phyloP scores from a whole-genome alignment of 805 yeast species.

The Candida multigemmis region DNA sequence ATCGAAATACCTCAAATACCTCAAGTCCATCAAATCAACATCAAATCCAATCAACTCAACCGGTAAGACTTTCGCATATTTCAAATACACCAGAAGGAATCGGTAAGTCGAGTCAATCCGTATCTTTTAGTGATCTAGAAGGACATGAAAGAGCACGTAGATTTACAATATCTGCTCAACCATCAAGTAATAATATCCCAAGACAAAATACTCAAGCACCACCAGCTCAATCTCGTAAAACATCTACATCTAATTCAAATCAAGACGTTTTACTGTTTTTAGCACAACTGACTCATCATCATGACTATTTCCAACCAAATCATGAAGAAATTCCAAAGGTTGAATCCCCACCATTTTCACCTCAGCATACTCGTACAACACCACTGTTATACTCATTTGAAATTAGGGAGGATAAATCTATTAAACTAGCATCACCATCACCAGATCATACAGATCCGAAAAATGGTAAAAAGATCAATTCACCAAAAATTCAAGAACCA shows the following conservation, averaged over 20 bases:
- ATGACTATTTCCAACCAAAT: no score
- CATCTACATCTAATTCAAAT: no score
- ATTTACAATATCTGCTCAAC: slow-evolving; percentile 36
- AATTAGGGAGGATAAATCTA: slow-evolving; percentile 9
- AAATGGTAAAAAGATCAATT: no score
- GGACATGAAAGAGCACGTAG: slow-evolving; percentile 27
- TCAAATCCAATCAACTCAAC: not conserved
- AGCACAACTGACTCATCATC: no score
- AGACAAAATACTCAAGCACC: not conserved
- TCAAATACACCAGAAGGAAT: not conserved
- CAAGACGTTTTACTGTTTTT: no score
- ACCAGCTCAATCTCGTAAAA: slow-evolving; percentile 1
- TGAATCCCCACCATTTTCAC: slow-evolving; percentile 3
- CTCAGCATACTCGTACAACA: not conserved
- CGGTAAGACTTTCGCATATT: not conserved
- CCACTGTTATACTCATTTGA: slow-evolving; percentile 4
- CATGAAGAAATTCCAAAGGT: slow-evolving; percentile 3
- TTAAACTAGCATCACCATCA: slow-evolving; percentile 4
- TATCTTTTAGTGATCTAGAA: slow-evolving; percentile 27
- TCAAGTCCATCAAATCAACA: not conserved
- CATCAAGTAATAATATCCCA: slow-evolving; percentile 22
- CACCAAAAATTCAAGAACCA: no score
- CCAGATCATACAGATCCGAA: no score
- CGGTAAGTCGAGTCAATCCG: slow-evolving; percentile 8
- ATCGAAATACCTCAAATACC: slow-evolving; percentile 1